Percentiles rank a stretch among this genome's conserved stretches.
phyloP scores from a whole-genome alignment of 371 early-diverging fungal species.

The Mucor ambiguus region DNA sequence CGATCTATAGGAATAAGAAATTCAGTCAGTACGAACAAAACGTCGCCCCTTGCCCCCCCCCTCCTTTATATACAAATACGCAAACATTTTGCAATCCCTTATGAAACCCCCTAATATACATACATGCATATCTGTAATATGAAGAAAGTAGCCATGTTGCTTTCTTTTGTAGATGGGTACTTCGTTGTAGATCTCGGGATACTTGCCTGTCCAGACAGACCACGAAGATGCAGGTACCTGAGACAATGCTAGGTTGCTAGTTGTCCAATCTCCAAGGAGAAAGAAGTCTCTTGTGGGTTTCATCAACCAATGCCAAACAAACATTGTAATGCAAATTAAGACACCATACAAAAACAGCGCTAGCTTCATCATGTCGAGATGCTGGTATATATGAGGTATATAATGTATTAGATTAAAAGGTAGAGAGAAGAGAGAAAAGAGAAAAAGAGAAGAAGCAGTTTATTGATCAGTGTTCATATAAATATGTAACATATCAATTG shows the following conservation, averaged over 20 bases:
- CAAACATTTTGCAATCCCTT: background rate
- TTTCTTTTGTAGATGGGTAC: slow-evolving; percentile 9
- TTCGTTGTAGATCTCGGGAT: slow-evolving; percentile 13
- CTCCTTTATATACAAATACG: background rate
- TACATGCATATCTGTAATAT: slow-evolving; percentile 80
- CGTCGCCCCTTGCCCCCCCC: background rate
- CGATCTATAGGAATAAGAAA: slow-evolving; percentile 31
- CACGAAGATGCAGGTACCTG: slow-evolving; percentile 6
- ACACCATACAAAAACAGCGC: slow-evolving; percentile 1
- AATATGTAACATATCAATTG: slow-evolving; percentile 18
- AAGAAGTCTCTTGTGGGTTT: background rate
- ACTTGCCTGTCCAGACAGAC: background rate
- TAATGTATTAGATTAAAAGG: background rate
- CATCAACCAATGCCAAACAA: slow-evolving; percentile 9
- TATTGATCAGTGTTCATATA: background rate
- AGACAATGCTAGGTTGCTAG: background rate
- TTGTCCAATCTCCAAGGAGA: slow-evolving; percentile 5
- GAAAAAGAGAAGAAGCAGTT: background rate
- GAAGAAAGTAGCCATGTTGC: slow-evolving; percentile 60
- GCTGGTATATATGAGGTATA: background rate
- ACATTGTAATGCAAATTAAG: background rate
- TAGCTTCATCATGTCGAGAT: background rate
- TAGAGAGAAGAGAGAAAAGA: background rate
- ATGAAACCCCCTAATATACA: slow-evolving; percentile 10
- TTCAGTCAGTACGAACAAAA: background rate